Evolutionary conservation across 495 filamentous ascomycete genomes (phyloP), one percentile per base, ranked within the genome.

Genomic region (Daldinia caldariorum): DNA sequence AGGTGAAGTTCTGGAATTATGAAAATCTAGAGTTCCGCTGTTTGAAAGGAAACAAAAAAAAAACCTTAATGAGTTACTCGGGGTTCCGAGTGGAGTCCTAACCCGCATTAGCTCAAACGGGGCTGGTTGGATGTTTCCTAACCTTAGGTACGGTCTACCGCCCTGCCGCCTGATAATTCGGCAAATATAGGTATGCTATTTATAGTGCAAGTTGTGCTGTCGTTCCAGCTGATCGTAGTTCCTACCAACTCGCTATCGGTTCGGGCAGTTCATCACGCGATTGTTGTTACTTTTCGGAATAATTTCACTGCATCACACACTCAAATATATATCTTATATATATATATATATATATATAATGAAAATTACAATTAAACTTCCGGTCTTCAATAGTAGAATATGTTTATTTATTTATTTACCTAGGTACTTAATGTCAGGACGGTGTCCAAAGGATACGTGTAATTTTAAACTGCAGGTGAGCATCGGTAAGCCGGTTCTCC

Each of bases 141-240:
- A n/a, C n/a, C n/a, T n/a, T n/a, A n/a, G n/a, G n/a, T 26, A 26
- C 26, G 26, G 26, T 26, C 43, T 47, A 22, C 41, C 22, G 20
- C 29, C 41, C 47, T 45, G 20, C 41, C 58, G 58, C 58, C 58
- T 39, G 49, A 49, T 60, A 47, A 45, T 60, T 41, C 58, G 58
- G 58, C 41, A 60, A 31, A 49, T 59, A 34, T 43, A 47, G 34
- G n/a, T n/a, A n/a, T n/a, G 26, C 57, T 37, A 59, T 45, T 59
- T 59, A 53, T 47, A 47, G 43, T 22, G 43, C 4, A 0, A 5
- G 22, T 47, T 16, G 8, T 18, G 43, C 39, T 47, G 43, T 22
- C 12, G 43, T 47, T 47, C 43, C 43, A 47, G 43, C 43, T 47
- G 7, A 16, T 47, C 16, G 20, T 18, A 47, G 20, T 47, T 22